Evolutionary conservation across 352 stramenopile species (phyloP).

Genomic region (Globisporangium takayamanum): DNA sequence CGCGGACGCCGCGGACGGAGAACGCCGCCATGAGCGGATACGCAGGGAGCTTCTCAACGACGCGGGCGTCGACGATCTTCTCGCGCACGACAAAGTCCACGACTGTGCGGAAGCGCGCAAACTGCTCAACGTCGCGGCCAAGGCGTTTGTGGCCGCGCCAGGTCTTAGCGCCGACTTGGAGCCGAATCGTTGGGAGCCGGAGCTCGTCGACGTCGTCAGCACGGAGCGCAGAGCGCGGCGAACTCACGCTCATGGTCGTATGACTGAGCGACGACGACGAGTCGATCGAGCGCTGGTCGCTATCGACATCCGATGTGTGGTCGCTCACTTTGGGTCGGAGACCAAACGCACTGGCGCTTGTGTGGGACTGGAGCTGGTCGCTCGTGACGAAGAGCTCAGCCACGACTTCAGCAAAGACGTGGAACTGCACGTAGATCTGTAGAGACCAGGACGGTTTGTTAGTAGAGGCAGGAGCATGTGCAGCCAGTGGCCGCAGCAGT

Average conservation of each 20-base stretch:
- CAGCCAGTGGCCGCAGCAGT: background rate
- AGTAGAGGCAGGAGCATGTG: background rate
- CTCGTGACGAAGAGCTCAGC: constrained; percentile 60
- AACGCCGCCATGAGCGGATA: constrained; percentile 59
- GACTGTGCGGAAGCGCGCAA: constrained; percentile 47
- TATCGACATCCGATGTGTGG: constrained; percentile 17
- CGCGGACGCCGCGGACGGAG: constrained; percentile 41
- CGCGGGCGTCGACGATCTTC: constrained; percentile 23
- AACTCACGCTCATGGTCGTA: too few species aligned
- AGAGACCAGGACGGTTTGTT: background rate
- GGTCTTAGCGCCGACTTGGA: constrained; percentile 59
- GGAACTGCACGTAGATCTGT: constrained; percentile 77
- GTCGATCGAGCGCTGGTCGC: constrained; percentile 16
- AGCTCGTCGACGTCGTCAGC: constrained; percentile 45
- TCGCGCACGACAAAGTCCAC: constrained; percentile 44
- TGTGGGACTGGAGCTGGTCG: constrained; percentile 25
- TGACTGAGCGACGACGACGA: constrained; percentile 19
- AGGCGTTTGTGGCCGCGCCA: constrained; percentile 68
- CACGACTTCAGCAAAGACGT: constrained; percentile 59
- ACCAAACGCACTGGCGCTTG: background rate
- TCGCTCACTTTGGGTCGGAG: constrained; percentile 14
- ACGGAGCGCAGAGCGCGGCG: background rate
- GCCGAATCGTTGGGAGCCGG: constrained; percentile 42
- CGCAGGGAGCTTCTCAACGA: constrained; percentile 35
- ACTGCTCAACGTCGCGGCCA: constrained; percentile 34